These are phyloP conservation scores for Streptanthus diversifolius DNA, from an alignment of 345 rosid species.

Conservation along the genomic window DNA sequence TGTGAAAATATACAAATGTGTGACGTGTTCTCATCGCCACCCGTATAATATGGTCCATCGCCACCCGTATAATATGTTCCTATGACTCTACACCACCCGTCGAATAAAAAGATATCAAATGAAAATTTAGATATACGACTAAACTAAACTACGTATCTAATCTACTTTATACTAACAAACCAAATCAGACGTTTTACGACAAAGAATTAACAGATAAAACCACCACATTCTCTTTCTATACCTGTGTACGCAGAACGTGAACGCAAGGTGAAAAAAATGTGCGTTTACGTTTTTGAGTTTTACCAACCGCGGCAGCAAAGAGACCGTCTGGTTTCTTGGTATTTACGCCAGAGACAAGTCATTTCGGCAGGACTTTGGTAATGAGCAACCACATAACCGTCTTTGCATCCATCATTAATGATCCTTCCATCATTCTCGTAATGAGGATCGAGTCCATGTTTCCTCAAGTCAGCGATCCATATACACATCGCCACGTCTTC, in stretches of 20 bases:
- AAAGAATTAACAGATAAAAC: slow-evolving; percentile 1
- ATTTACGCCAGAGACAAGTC: slow-evolving; percentile 93
- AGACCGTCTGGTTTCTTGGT: slow-evolving; percentile 65
- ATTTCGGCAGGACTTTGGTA: slow-evolving; percentile 91
- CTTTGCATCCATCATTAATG: slow-evolving; percentile 72
- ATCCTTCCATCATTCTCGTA: slow-evolving; percentile 73
- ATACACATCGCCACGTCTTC: slow-evolving; percentile 99
- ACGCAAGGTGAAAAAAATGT: background rate
- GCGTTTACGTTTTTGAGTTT: slow-evolving; percentile 9
- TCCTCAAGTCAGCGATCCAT: slow-evolving; percentile 74
- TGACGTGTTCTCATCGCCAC: too few relatives aligned
- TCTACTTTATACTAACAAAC: slow-evolving; percentile 14
- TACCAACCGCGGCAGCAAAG: slow-evolving; percentile 64
- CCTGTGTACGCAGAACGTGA: slow-evolving; percentile 10
- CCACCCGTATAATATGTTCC: background rate
- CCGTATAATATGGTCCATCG: background rate
- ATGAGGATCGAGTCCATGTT: slow-evolving; percentile 57
- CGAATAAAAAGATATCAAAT: background rate
- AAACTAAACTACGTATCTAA: slow-evolving; percentile 1
- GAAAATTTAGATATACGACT: background rate
- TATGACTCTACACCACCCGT: background rate
- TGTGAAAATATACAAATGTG: background rate
- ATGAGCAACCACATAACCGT: slow-evolving; percentile 86
- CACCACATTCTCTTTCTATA: background rate
- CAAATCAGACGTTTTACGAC: background rate